Base-by-base conservation (phyloP, 495 filamentous ascomycete genomes). In the Jackrogersella minutella region DNA sequence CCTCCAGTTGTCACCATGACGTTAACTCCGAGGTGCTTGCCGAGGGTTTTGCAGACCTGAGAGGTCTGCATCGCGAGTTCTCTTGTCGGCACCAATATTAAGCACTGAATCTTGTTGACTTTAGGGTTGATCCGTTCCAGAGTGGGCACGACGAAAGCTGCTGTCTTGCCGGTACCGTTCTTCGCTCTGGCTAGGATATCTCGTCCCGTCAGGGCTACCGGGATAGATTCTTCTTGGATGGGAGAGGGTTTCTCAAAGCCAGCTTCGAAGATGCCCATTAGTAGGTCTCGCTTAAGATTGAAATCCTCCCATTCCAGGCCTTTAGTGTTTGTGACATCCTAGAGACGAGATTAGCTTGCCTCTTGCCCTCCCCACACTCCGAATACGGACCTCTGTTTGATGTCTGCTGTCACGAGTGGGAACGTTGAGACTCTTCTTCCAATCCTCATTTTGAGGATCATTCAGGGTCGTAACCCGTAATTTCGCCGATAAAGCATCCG, bases 1-100 rank as follows among this genome's bases (percentile, higher is more conserved):
- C 95, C 95, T 76, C 95, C 95, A 22, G 96, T 99, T 8, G 93
- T 97, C 46, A 98, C 95, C 96, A 99, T 98, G 72, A 99, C 94
- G 73, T 98, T 98, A 75, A 99, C 85, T 31, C 92, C 92, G 3
- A 99, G 87, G 74, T 99, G 93, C 75, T 97, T 97, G 30, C 95
- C 95, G 22, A 99, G 86, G 14, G 90, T 98, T 81, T 97, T 98
- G 85, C 95, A 98, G 40, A 99, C 95, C 74, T 98, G 96, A 34
- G 95, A 98, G 61, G 95, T 98, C 77, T 99, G 95, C 71, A 99
- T 87, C n/a, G 96, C 96, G 62, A 99, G 84, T 79, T 99, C 95
- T 87, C 95, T 80, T 37, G 95, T 99, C 16, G 95, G 95, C 37
- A 99, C 95, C 26, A 99, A 86, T 64, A 99, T 96, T 56, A 99